Base-by-base conservation (phyloP, 2,329 filamentous ascomycete genomes). In the Chaetomiaceae sp. region DNA sequence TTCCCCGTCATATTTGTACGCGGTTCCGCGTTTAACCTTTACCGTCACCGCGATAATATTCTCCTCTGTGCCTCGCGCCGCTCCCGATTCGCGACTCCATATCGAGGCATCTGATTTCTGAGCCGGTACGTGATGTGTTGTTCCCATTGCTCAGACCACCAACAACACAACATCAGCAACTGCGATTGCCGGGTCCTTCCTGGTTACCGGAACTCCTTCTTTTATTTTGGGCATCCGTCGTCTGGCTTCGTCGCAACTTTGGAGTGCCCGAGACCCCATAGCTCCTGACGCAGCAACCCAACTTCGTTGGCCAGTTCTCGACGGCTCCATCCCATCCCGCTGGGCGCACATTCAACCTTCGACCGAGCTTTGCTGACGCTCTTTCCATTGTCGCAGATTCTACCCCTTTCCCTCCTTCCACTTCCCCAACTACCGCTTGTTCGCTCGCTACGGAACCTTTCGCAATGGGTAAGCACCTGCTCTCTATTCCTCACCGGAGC, bases 401-500 rank as follows among this genome's bases (percentile, higher is more conserved):
- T 56, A 61, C 51, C 22, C 62, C 60, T 63, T 64, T 57, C 59
- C 44, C 45, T 56, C 54, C 22, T 54, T 59, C 47, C 22, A 37
- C 37, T 40, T 37, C 45, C 47, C 49, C 40, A 42, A 25, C 17
- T 19, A 37, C 37, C 44, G 46, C 39, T 47, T 54, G 50, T 54
- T 56, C 53, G 39, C 46, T 56, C 53, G 37, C 48, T 39, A 34
- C 60, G 34, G 47, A 58, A 63, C 64, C 60, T 65, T 66, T 70
- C 68, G 66, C 65, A 70, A 76, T 76, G 73, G 73, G 73, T 76
- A 76, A 76, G 73, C 69, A 67, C 66, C 63, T 63, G 65, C 62
- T 64, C 61, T 60, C 52, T 56, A 40, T 64, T 55, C 49, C 51
- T 57, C 53, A 55, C 52, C 51, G 42, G 56, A 61, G 47, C 47